Conservation (phyloP, 2,329 filamentous ascomycete species). For the Botrytis porri region DNA sequence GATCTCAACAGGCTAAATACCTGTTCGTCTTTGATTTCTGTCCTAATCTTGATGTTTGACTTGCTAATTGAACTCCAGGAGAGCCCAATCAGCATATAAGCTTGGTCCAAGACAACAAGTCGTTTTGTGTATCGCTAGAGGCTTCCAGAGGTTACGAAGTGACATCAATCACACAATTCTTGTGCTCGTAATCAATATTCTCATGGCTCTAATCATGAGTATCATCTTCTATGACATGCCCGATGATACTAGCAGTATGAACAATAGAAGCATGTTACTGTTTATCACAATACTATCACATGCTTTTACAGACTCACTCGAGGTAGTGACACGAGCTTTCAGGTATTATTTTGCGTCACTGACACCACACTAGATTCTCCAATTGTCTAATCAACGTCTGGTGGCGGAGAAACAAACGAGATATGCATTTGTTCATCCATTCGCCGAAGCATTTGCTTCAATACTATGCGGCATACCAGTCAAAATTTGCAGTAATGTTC, state of each 20-base stretch:
- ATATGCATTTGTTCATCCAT: conserved; percentile 88
- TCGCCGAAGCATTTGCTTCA: conserved; percentile 82
- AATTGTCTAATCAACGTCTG: conserved; percentile 76
- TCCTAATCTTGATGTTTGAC: not conserved
- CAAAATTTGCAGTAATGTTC: conserved; percentile 59
- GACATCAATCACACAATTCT: conserved; percentile 69
- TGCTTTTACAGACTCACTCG: conserved; percentile 58
- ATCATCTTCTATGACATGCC: conserved; percentile 61
- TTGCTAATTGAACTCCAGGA: conserved; percentile 35
- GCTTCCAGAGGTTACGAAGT: conserved; percentile 71
- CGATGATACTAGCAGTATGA: conserved; percentile 56
- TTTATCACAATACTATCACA: conserved; percentile 68
- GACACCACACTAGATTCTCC: conserved; percentile 55
- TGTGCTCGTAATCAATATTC: conserved; percentile 28
- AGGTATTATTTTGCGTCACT: not conserved
- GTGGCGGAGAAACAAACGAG: conserved; percentile 88
- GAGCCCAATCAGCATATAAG: conserved; percentile 74
- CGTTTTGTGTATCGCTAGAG: conserved; percentile 76
- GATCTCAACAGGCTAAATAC: conserved; percentile 30
- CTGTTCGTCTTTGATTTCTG: conserved; percentile 16
- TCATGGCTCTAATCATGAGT: conserved; percentile 61
- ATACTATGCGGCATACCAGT: conserved; percentile 86
- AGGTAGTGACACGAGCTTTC: conserved; percentile 40
- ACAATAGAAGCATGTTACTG: conserved; percentile 58
- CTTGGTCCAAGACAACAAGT: conserved; percentile 75